Evolutionary conservation across 441 rosid species (phyloP).

Genomic region (Corymbia calophylla): DNA sequence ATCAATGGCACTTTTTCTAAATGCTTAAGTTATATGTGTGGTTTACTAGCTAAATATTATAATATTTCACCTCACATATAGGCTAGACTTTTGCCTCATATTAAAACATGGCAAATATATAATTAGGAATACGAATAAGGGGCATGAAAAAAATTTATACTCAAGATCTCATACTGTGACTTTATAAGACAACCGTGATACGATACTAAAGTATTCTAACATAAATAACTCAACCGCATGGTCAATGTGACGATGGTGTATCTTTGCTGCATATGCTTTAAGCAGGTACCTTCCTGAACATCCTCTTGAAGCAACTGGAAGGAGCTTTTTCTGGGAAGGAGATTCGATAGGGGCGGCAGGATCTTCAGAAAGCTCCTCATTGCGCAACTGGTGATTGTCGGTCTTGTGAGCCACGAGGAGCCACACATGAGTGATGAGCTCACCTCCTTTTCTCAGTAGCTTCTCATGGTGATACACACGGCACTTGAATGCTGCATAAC

Average conservation of each 20-base stretch:
- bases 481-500: neutral
- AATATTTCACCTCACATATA: neutral
- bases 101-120: neutral
- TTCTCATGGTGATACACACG: neutral
- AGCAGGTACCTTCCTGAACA: fast-evolving
- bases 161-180: neutral
- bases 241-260: fast-evolving
- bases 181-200: neutral
- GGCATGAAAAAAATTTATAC: neutral
- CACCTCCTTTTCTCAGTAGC: neutral
- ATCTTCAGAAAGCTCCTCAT: neutral
- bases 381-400: neutral
- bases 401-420: neutral
- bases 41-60: neutral
- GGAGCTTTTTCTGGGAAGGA: neutral
- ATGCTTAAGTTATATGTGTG: neutral
- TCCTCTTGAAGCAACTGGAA: neutral
- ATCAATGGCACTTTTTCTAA: neutral
- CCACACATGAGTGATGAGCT: neutral
- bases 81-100: neutral
- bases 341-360: neutral
- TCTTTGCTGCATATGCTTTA: too few species aligned
- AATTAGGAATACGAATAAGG: neutral
- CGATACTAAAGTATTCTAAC: neutral
- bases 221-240: neutral